phyloP scores from a whole-genome alignment of 305 asterid genomes.

The Petunia hybrid region DNA sequence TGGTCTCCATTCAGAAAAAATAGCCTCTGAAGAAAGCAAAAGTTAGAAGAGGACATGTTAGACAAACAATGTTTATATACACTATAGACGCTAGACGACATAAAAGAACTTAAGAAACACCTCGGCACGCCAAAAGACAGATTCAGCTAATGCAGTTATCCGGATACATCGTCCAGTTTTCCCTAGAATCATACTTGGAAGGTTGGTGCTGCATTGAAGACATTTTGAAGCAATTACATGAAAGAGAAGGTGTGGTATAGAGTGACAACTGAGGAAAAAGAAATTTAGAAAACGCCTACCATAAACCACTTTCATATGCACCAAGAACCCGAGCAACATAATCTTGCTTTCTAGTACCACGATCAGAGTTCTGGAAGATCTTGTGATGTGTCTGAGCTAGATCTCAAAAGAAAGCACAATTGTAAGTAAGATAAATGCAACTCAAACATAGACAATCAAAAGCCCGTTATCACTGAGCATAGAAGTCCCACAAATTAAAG shows the following conservation, averaged over 20 bases:
- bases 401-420: constrained; percentile 33
- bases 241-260: constrained; percentile 23
- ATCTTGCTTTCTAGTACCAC: constrained; percentile 72
- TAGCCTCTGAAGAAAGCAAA: constrained; percentile 71
- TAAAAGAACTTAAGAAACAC: constrained; percentile 50
- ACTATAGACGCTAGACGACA: constrained; percentile 27
- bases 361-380: constrained; percentile 36
- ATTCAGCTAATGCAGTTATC: constrained; percentile 70
- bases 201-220: constrained; percentile 62
- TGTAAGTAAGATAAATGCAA: constrained; percentile 17
- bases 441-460: background rate
- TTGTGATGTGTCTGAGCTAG: constrained; percentile 44
- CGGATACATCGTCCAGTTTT: constrained; percentile 72
- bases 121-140: constrained; percentile 96
- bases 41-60: constrained; percentile 30
- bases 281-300: constrained; percentile 54
- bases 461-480: constrained; percentile 6
- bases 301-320: constrained; percentile 52
- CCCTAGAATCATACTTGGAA: constrained; percentile 56
- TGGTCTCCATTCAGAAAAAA: constrained; percentile 98
- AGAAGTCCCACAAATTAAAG: constrained; percentile 16
- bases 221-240: constrained; percentile 36
- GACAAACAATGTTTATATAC: constrained; percentile 8
- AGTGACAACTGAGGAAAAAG: constrained; percentile 30
- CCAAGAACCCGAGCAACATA: constrained; percentile 61